Evolutionary conservation across 768 basidiomycete genomes (phyloP).

Genomic region (Sistotremastrum suecicum): DNA sequence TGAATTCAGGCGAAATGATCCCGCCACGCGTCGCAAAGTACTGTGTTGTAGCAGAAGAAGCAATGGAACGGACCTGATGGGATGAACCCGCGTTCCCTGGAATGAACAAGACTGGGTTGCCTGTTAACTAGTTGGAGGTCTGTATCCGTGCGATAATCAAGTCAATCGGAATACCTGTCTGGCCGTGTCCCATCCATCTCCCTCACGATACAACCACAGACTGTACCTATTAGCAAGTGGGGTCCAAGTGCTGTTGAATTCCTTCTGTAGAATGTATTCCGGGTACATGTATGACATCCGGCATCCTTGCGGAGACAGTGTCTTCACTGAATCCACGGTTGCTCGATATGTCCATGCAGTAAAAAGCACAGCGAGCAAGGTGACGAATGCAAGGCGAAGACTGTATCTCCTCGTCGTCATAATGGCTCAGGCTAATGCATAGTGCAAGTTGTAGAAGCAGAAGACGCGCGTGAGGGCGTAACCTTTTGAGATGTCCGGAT

Average conservation of each 20-base stretch:
- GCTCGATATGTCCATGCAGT: conserved; percentile 20
- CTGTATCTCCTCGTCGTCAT: no score
- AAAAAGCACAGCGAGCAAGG: no score
- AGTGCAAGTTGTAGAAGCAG: no score
- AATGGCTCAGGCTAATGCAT: no score
- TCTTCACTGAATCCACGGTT: conserved; percentile 26
- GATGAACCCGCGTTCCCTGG: conserved; percentile 96
- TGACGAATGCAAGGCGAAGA: no score
- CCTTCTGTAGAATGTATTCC: conserved; percentile 62
- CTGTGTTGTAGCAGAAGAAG: conserved; percentile 77
- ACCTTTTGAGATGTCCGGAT: no score
- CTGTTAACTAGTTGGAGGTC: conserved; percentile 19
- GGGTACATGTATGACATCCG: conserved; percentile 96
- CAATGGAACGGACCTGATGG: conserved; percentile 87
- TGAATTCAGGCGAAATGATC: conserved; percentile 37
- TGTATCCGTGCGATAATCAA: conserved; percentile 6
- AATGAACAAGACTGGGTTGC: conserved; percentile 86
- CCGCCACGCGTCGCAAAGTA: conserved; percentile 49
- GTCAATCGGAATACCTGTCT: conserved; percentile 28
- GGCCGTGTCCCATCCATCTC: conserved; percentile 57
- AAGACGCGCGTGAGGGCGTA: no score
- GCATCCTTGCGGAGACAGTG: conserved; percentile 79
- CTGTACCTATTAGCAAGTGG: conserved; percentile 62
- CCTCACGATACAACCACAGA: conserved; percentile 85
- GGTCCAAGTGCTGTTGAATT: conserved; percentile 56